Base-by-base conservation (phyloP, 2,329 filamentous ascomycete species). In the Pseudogymnoascus sp. region DNA sequence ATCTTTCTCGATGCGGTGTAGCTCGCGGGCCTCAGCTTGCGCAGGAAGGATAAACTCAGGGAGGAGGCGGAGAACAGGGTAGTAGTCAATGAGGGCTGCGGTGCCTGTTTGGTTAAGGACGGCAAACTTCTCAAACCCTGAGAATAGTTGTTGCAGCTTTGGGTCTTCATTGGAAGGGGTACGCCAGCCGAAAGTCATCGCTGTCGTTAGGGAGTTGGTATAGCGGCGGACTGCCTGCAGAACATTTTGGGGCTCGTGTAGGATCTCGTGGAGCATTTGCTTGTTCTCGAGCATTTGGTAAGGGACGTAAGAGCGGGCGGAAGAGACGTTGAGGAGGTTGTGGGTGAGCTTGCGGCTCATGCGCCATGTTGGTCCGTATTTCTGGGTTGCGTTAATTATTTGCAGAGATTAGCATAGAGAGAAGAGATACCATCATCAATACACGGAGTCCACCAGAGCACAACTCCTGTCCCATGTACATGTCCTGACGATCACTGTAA, bases 161-260 rank as follows among this genome's bases (percentile, higher is more conserved):
- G 65, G 61, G 14, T 72, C 72, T n/a, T 76, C 65, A 64, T 71
- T 68, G 1, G 65, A 66, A 0, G 67, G 68, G 0, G 74, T 76
- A 6, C 76, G 69, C 14, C 74, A 73, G 6, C 76, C 76, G 63
- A 73, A 78, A 13, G 75, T 70, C 64, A 78, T 66, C 65, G 33
- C 71, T 73, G 72, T 78, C 78, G 56, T 74, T 78, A 63, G 80
- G 75, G 67, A 80, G 65, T 82, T 82, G 47, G 75, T 78, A 64
- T 75, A 81, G 2, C 81, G 72, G 65, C 78, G 78, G 0, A 79
- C 75, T 66, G 81, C 79, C 31, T 73, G 63, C 76, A 81, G 79
- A 59, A 77, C 74, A 14, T 77, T 63, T 35, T 75, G 72, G 0
- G 80, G 80, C 1, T 71, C 63, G 1, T 73, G 61, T 7, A 79